Base-by-base conservation (phyloP, 768 basidiomycete species). In the Russula olivacea region DNA sequence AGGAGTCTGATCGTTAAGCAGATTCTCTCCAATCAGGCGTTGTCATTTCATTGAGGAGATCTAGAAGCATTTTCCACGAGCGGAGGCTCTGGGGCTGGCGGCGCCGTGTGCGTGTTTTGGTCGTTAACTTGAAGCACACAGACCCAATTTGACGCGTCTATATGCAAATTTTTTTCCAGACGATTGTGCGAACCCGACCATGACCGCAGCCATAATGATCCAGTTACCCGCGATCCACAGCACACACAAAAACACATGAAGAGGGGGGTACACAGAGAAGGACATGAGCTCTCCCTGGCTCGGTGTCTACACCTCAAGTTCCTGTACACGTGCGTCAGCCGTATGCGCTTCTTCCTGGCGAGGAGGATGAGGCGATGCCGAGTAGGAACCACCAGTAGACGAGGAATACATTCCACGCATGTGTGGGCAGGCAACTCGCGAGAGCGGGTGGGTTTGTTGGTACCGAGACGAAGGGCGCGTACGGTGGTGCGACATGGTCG, bases 21-120 rank as follows among this genome's bases (percentile, higher is more conserved):
- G 70, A 93, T 99, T 68, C 98, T 99, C 80, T 93, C 92, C 97
- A 38, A 96, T 98, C 70, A 97, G 97, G 45, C 85, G 91, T 32
- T 95, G 93, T 74, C 87, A 93, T 19, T 28, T 97, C 80, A 82
- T 99, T 36, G 96, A 98, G 57, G 97, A 99, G 75, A 98, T 95
- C 74, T 98, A n/a, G n/a, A n/a, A n/a, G n/a, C n/a, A n/a, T n/a
- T n/a, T n/a, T n/a, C n/a, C 97, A 3, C 80, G 97, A 65, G 83
- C 86, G 2, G 97, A 98, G 74, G 95, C 97, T 5, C 76, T 98
- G 48, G 96, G 98, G 72, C 77, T 99, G 56, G 96, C 96, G 55
- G 86, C 96, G 48, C 97, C 98, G 76, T 94, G 96, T 97, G 71
- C 69, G 85, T 28, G 28, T 15, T 10, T 28, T 32, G 30, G 15